phyloP scores from a whole-genome alignment of 164 flowering plant genomes.

The Stephania cephalantha region DNA sequence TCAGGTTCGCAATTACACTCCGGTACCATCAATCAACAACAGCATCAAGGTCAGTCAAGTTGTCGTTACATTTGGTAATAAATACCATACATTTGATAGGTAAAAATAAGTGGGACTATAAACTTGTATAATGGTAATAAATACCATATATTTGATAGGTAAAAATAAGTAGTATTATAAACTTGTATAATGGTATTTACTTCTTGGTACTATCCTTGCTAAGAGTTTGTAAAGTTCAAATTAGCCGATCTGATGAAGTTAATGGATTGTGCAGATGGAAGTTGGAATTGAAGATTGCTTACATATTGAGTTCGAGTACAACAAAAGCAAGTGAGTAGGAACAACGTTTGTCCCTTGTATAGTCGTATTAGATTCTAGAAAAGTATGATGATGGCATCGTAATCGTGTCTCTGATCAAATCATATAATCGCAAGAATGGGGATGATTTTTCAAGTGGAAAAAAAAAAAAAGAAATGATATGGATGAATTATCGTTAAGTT shows the following conservation, averaged over 20 bases:
- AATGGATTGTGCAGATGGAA: constrained; percentile 66
- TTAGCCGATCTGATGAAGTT: not conserved
- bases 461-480: no score
- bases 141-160: no score
- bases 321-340: constrained; percentile 84
- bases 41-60: constrained; percentile 74
- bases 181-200: not conserved
- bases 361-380: not conserved
- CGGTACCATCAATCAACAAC: constrained; percentile 73
- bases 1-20: constrained; percentile 81
- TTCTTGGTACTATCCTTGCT: not conserved
- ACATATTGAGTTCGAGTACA: constrained; percentile 94
- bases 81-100: no score
- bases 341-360: not conserved
- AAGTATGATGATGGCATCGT: no score
- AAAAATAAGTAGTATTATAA: not conserved
- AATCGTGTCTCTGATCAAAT: no score
- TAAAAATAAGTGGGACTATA: not conserved
- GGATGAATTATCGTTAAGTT: no score
- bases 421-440: no score
- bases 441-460: no score
- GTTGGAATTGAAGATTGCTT: constrained; percentile 97
- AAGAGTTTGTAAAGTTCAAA: not conserved
- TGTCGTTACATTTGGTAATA: no score
- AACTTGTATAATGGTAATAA: not conserved